Evolutionary conservation across 495 filamentous ascomycete species (phyloP).

Genomic region (Jackrogersella multiformis): DNA sequence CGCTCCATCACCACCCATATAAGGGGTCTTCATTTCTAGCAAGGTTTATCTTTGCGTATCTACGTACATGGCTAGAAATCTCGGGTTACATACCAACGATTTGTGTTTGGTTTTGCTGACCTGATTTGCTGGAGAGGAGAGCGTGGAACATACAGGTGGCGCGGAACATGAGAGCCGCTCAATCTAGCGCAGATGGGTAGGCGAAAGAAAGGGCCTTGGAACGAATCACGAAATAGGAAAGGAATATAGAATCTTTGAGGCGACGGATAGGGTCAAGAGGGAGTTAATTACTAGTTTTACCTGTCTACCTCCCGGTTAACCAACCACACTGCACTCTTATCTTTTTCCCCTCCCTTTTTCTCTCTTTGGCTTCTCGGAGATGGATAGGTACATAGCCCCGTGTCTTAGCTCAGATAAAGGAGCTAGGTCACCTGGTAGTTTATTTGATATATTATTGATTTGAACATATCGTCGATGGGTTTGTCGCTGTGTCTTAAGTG

Average conservation of each 20-base stretch:
- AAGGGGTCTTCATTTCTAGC: not conserved
- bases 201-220: slow-evolving; percentile 7
- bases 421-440: slow-evolving; percentile 16
- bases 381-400: not conserved
- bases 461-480: not conserved
- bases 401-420: not conserved
- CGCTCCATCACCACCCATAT: not conserved
- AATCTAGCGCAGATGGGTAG: slow-evolving; percentile 30
- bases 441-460: slow-evolving; percentile 15
- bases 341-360: slow-evolving; percentile 21
- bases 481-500: not conserved
- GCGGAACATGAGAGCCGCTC: slow-evolving; percentile 2
- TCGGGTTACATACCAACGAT: not conserved
- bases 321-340: slow-evolving; percentile 12
- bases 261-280: slow-evolving; percentile 5
- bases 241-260: slow-evolving; percentile 19
- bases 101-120: not conserved
- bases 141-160: slow-evolving; percentile 6
- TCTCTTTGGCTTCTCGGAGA: slow-evolving; percentile 6
- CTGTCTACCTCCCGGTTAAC: not conserved
- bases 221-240: slow-evolving; percentile 27
- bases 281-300: slow-evolving; percentile 29
- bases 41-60: not conserved
- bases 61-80: not conserved
- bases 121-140: not conserved